These are phyloP conservation scores for Dioscorea cayenensis DNA, from an alignment of 116 monocot species.

Conservation along the genomic window DNA sequence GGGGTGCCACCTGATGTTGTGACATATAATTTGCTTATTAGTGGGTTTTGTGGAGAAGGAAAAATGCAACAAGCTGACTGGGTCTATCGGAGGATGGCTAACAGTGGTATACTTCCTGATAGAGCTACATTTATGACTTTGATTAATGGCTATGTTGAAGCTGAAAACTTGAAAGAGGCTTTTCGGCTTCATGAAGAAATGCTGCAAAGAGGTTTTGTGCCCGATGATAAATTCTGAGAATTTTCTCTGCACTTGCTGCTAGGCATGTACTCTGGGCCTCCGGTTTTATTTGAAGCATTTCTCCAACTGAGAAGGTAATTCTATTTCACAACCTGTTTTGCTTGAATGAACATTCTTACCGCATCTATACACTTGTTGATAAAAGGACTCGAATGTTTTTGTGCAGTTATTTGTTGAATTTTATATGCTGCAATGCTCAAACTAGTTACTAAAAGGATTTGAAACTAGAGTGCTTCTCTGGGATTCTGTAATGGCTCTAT, in stretches of 20 bases:
- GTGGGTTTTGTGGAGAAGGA: slow-evolving; percentile 50
- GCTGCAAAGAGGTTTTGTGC: slow-evolving; percentile 66
- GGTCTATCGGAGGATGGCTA: slow-evolving; percentile 33
- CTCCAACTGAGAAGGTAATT: neutral
- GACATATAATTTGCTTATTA: slow-evolving; percentile 70
- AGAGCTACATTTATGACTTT: slow-evolving; percentile 50
- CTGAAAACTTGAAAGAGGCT: slow-evolving; percentile 58
- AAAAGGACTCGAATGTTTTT: too few relatives aligned
- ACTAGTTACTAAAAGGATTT: too few relatives aligned
- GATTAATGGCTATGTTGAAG: slow-evolving; percentile 52
- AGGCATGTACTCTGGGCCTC: neutral
- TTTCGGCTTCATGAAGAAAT: slow-evolving; percentile 86
- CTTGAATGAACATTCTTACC: neutral
- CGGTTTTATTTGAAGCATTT: too few relatives aligned
- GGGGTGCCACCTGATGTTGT: slow-evolving; percentile 54
- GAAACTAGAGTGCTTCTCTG: too few relatives aligned
- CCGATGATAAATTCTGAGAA: slow-evolving; percentile 65
- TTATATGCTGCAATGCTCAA: too few relatives aligned
- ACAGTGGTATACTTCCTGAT: slow-evolving; percentile 41
- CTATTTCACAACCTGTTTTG: neutral
- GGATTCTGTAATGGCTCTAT: too few relatives aligned
- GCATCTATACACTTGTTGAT: too few relatives aligned
- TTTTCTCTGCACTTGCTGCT: neutral
- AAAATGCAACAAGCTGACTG: slow-evolving; percentile 37
- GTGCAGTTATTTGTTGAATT: too few relatives aligned